Base-by-base conservation (phyloP, 192 early-diverging fungal species). In the Entomortierella beljakovae region DNA sequence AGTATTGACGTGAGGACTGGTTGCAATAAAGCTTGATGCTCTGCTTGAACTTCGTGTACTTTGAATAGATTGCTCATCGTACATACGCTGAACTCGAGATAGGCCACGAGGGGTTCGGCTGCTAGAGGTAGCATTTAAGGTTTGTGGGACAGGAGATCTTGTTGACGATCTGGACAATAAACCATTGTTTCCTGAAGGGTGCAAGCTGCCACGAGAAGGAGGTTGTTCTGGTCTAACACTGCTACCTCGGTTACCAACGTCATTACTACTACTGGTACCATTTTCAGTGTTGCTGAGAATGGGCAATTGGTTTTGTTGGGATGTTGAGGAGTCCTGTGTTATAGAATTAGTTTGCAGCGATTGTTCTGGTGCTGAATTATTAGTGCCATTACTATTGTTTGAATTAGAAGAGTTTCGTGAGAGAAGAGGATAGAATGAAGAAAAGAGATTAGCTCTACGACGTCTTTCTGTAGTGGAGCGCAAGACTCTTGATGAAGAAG, bases 51-150 rank as follows among this genome's bases (percentile, higher is more conserved):
- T 70, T 10, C 67, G 61, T n/a, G 52, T 70, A 33, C 67, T 79
- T 6, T 42, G 55, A 33, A 79, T 61, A 10, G 75, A 79, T 31
- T 79, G 75, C 49, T 79, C 75, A 33, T 79, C 75, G 26, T 79
- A 64, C 48, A 79, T 53, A 25, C 75, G 75, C 57, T 79, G 75
- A 1, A 79, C 68, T 55, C 75, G 55, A 16, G 67, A 58, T 11
- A 79, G 62, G 6, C 75, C 75, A 25, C 75, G 66, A 13, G 75
- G 75, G 6, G 75, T 79, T 8, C 75, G 75, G 8, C 67, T 68
- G 6, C 28, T 15, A 20, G 55, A 23, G 33, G 32, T 33, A 2
- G 49, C 18, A 43, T 18, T 43, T 22, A 57, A 23, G 0, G 65
- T 2, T 22, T 57, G 61, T 18, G 68, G 10, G 33, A 6, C 35